Base-by-base conservation (phyloP, 78 protist species). In the Creolimax fragrantissima region DNA sequence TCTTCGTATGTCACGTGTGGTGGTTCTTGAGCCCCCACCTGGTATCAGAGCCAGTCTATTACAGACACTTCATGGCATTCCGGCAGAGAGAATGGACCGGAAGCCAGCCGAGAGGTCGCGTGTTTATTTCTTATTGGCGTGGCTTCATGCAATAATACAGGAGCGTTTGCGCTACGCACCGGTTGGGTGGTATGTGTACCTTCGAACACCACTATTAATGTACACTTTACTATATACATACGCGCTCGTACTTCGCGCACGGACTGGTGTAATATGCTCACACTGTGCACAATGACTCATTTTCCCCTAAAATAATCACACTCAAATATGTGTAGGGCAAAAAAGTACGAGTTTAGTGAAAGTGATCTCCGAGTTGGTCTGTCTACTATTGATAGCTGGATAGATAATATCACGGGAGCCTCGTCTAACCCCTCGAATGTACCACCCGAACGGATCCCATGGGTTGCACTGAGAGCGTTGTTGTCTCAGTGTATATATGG, bases 111-210 rank as follows among this genome's bases (percentile, higher is more conserved):
- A 96, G 92, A 84, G 99, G 5, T n/a, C 97, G 2, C 96, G 99
- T 89, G 89, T 99, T 90, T 94, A 95, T 92, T 95, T 99, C 93
- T 35, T 97, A 47, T 66, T 97, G n/a, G 95, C 98, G 35, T 99
- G 99, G 99, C 92, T 98, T 86, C 99, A 99, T 88, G 96, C 98
- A 41, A 85, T 98, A 36, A 44, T 97, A 81, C 95, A 90, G 66
- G 99, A 97, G 91, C 94, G 99, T 81, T 91, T 97, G 37, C 94
- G 98, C 42, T 98, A 97, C 89, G 85, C 91, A 7, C 99, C 99
- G 35, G 84, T 95, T 6, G 99, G 99, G 84, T 98, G 99, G 99
- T 45, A 96, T 58, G 74, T 58, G 24, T 58, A 32, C 74, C 39
- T 58, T 32, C 24, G 74, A 32, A 58, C 24, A 24, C 24, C 11